Percentiles rank a stretch among this genome's conserved stretches.
phyloP scores from a whole-genome alignment of 495 filamentous ascomycete species.

The Penicillium tannophilum region DNA sequence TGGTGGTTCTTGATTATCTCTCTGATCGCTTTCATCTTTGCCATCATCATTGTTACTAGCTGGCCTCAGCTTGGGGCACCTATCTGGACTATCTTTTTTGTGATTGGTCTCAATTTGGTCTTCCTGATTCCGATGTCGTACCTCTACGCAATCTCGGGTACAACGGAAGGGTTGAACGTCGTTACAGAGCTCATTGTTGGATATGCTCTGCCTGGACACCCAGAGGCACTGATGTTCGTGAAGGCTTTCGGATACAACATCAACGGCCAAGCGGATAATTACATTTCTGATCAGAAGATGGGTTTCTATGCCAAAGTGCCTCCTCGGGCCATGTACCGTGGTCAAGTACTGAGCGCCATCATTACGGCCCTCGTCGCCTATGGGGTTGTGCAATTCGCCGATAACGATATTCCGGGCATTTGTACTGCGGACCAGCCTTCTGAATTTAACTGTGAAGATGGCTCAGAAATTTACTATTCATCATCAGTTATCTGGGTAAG shows the following conservation, averaged over 20 bases:
- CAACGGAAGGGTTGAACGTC: slow-evolving; percentile 1
- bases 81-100: slow-evolving; percentile 6
- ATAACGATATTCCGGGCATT: slow-evolving; percentile 1
- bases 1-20: slow-evolving; percentile 2
- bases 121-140: slow-evolving; percentile 4
- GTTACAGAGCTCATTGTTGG: slow-evolving; percentile 2
- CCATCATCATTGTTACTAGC: background rate
- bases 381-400: background rate
- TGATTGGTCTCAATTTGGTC: slow-evolving; percentile 2
- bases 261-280: background rate
- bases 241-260: slow-evolving; percentile 4
- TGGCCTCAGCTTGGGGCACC: background rate
- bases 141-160: slow-evolving; percentile 3
- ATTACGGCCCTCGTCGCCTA: slow-evolving; percentile 3
- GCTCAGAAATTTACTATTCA: slow-evolving; percentile 4
- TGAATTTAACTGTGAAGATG: background rate
- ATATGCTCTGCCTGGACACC: slow-evolving; percentile 5
- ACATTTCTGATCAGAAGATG: slow-evolving; percentile 3
- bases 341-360: slow-evolving; percentile 3
- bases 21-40: slow-evolving; percentile 1
- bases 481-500: slow-evolving; percentile 3
- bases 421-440: background rate
- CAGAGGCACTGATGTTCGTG: slow-evolving; percentile 2
- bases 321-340: slow-evolving; percentile 1
- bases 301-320: slow-evolving; percentile 1